phyloP scores from a whole-genome alignment of 129 eudicot genomes.

The Centaurea solstitialis region DNA sequence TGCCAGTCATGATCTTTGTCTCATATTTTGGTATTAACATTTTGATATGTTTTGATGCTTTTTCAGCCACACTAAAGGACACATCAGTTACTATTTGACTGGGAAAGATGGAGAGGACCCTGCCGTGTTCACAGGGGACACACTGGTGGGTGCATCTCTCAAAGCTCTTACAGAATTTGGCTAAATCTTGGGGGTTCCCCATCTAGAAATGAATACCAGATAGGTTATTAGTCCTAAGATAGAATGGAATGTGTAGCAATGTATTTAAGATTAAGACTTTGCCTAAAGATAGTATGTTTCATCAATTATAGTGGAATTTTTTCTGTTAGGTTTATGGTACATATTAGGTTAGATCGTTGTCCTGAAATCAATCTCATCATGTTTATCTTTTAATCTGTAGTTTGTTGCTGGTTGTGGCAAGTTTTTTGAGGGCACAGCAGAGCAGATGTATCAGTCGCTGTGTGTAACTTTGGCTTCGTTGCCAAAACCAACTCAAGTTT shows the following conservation, averaged over 20 bases:
- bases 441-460: conserved; percentile 84
- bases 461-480: conserved; percentile 80
- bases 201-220: neutral
- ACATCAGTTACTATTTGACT: conserved; percentile 86
- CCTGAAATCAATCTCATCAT: neutral
- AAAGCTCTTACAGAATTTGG: neutral
- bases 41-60: conserved; percentile 10
- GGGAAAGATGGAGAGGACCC: conserved; percentile 80
- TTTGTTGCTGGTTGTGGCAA: conserved; percentile 96
- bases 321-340: neutral
- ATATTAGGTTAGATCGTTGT: neutral
- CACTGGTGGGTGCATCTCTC: conserved; percentile 55
- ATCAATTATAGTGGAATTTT: neutral
- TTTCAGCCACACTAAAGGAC: conserved; percentile 89
- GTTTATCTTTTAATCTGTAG: conserved; percentile 34
- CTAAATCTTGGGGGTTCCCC: neutral
- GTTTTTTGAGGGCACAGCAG: conserved; percentile 96
- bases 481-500: conserved; percentile 89
- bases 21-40: neutral
- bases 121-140: conserved; percentile 96
- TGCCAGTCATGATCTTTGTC: neutral
- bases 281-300: neutral
- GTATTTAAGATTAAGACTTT: neutral
- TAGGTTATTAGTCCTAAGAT: too few species aligned
- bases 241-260: neutral